Evolutionary conservation across 1,139 yeast genomes (phyloP).

Genomic region (Yamadazyma friedrichii): DNA sequence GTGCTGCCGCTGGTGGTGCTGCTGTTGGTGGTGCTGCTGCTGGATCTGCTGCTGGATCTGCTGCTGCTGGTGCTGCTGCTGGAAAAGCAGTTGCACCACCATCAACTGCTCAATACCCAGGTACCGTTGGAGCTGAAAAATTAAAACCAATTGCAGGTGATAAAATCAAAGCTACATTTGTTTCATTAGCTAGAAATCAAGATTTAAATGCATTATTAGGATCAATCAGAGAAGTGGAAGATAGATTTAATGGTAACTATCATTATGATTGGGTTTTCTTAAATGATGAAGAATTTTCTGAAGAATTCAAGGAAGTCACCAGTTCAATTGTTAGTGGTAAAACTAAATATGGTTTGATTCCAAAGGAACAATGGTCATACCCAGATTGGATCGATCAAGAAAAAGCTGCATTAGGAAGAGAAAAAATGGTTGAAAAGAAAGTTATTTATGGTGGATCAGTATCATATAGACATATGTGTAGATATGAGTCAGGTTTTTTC

Average conservation of each 20-base stretch:
- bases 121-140: conserved; percentile 16
- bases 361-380: conserved; percentile 47
- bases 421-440: conserved; percentile 47
- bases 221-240: conserved; percentile 46
- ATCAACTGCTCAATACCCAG: conserved; percentile 13
- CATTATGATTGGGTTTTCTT: conserved; percentile 50
- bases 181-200: conserved; percentile 42
- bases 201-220: conserved; percentile 36
- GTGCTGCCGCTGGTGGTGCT: conserved; percentile 7
- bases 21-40: conserved; percentile 10
- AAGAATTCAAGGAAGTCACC: conserved; percentile 38
- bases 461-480: conserved; percentile 83
- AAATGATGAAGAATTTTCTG: conserved; percentile 41
- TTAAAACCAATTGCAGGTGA: conserved; percentile 18
- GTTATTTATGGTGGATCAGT: conserved; percentile 62
- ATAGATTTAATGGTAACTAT: conserved; percentile 41
- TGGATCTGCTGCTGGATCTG: conserved; percentile 7
- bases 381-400: conserved; percentile 62
- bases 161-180: conserved; percentile 45
- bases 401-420: conserved; percentile 53
- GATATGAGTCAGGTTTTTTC: conserved; percentile 89
- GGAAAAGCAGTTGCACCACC: conserved; percentile 10
- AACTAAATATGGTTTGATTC: conserved; percentile 44
- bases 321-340: conserved; percentile 36
- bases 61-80: conserved; percentile 2